Conservation (phyloP, 768 basidiomycete species). For the Mycena latifolia region DNA sequence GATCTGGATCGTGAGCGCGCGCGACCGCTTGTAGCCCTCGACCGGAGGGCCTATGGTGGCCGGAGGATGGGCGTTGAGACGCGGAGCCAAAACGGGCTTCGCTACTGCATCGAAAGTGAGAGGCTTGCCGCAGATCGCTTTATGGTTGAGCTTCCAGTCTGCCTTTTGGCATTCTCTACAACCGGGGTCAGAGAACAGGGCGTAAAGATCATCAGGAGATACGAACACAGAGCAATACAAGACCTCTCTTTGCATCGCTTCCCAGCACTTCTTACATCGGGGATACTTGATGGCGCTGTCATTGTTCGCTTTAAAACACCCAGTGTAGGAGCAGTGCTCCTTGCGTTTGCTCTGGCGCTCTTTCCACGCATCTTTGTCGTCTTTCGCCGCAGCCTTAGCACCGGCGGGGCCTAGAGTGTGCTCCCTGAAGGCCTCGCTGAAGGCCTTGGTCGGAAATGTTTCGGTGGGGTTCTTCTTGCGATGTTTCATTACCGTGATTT, state of each 20-base stretch:
- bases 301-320: constrained; percentile 12
- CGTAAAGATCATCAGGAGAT: background rate
- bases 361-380: constrained; percentile 26
- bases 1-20: background rate
- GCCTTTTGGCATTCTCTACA: constrained; percentile 33
- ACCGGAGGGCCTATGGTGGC: background rate
- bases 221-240: constrained; percentile 36
- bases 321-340: constrained; percentile 18
- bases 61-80: background rate
- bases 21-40: constrained; percentile 14
- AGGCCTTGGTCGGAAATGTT: background rate
- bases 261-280: constrained; percentile 32
- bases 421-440: background rate
- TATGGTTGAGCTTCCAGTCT: constrained; percentile 36
- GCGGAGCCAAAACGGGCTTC: constrained; percentile 1
- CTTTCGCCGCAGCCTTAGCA: constrained; percentile 19
- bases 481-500: constrained; percentile 7
- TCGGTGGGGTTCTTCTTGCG: constrained; percentile 6
- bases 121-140: constrained; percentile 35
- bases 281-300: constrained; percentile 22
- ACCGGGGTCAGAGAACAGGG: background rate
- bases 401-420: constrained; percentile 10
- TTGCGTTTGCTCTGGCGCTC: constrained; percentile 20
- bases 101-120: constrained; percentile 30
- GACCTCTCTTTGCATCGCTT: constrained; percentile 22